These are phyloP conservation scores for Lycium ferocissimum DNA, from an alignment of 257 asterid species.

Conservation along the genomic window DNA sequence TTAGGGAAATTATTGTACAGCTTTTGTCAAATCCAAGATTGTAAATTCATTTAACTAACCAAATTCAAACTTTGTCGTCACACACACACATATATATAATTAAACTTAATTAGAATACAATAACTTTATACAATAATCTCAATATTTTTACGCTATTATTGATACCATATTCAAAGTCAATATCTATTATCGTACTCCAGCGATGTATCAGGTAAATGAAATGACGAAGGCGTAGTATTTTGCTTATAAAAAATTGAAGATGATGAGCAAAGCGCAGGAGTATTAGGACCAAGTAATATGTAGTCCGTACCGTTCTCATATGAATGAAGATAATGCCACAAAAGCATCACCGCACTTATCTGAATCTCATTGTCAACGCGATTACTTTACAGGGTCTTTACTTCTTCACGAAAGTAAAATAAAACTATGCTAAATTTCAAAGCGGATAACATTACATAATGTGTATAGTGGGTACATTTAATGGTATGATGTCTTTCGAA, in stretches of 20 bases:
- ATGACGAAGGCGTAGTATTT: not conserved
- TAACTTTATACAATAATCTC: not conserved
- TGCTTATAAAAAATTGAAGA: not conserved
- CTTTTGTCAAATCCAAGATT: not conserved
- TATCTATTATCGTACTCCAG: not conserved
- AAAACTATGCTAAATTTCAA: not conserved
- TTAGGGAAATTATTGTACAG: not conserved
- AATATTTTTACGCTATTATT: not conserved
- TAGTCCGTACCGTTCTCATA: not conserved
- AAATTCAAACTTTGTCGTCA: not conserved
- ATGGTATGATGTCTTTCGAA: too few relatives aligned
- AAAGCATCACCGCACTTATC: not conserved
- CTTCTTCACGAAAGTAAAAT: not conserved
- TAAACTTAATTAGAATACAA: not conserved
- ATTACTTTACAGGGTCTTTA: too few relatives aligned
- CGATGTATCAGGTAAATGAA: not conserved
- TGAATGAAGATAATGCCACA: not conserved
- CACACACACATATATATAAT: too few relatives aligned
- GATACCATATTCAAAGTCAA: not conserved
- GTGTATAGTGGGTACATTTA: too few relatives aligned
- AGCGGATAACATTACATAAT: not conserved
- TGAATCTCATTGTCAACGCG: not conserved
- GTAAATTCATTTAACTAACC: not conserved
- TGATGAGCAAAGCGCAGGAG: conserved; percentile 9
- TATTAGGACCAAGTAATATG: not conserved